Evolutionary conservation across 495 filamentous ascomycete species (phyloP).

Genomic region (Tuber indicum): DNA sequence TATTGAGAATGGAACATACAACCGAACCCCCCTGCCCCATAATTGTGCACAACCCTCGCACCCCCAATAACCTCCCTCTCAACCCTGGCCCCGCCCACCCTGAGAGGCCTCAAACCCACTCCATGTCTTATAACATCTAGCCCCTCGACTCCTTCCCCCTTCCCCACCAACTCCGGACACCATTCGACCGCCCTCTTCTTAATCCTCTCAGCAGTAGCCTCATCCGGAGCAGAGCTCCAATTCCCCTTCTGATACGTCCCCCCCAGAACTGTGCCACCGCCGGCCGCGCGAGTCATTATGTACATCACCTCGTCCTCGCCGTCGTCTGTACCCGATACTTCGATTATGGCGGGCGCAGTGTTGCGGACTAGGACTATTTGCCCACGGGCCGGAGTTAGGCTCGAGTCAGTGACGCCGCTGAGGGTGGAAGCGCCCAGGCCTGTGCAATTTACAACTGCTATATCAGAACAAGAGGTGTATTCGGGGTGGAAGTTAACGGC

Average conservation of each 20-base stretch:
- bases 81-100: constrained; percentile 68
- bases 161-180: constrained; percentile 62
- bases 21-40: constrained; percentile 89
- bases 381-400: constrained; percentile 70
- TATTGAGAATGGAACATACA: constrained; percentile 35
- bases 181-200: constrained; percentile 75
- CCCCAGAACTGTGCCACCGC: constrained; percentile 70
- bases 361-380: constrained; percentile 88
- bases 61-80: constrained; percentile 70
- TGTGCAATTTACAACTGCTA: constrained; percentile 80
- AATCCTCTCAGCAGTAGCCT: constrained; percentile 72
- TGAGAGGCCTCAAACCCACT: constrained; percentile 75
- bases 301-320: constrained; percentile 75
- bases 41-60: constrained; percentile 81
- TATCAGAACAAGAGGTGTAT: constrained; percentile 52
- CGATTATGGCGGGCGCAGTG: constrained; percentile 62
- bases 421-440: constrained; percentile 67
- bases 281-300: constrained; percentile 83
- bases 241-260: constrained; percentile 77
- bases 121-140: constrained; percentile 81
- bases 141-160: constrained; percentile 68
- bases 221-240: constrained; percentile 77
- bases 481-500: constrained; percentile 58
- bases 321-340: constrained; percentile 70
- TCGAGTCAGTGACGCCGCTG: constrained; percentile 73